Evolutionary conservation across 306 rosid species (phyloP).

Genomic region (Albizia julibrissin): DNA sequence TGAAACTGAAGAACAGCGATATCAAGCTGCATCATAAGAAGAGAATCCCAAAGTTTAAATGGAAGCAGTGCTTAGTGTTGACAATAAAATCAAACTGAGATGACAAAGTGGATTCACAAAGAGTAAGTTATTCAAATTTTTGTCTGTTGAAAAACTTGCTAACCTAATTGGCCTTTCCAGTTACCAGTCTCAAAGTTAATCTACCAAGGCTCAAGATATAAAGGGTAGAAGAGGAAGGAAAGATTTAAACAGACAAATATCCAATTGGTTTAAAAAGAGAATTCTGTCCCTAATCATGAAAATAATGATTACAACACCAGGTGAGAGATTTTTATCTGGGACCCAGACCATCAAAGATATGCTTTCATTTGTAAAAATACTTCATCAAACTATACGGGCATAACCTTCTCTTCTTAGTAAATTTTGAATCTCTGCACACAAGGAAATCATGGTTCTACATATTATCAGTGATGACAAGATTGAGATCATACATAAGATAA

Average conservation of each 20-base stretch:
- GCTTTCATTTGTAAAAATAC: constrained; percentile 1
- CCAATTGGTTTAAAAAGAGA: too few species aligned
- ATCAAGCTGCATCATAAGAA: constrained; percentile 67
- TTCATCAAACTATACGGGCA: constrained; percentile 2
- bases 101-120: neutral
- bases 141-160: neutral
- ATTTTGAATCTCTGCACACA: constrained; percentile 1
- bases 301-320: neutral
- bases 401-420: constrained; percentile 5
- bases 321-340: neutral
- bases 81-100: neutral
- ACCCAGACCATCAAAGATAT: constrained; percentile 6
- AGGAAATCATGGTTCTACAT: constrained; percentile 16
- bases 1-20: constrained; percentile 83
- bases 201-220: neutral
- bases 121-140: neutral
- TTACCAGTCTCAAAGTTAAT: neutral
- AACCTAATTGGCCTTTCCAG: neutral
- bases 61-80: neutral
- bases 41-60: constrained; percentile 32
- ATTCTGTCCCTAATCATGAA: neutral
- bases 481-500: neutral
- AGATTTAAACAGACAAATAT: neutral
- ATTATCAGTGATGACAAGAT: neutral
- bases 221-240: neutral